phyloP scores from a whole-genome alignment of 108 stramenopile species.

The Conticribra guillardii region DNA sequence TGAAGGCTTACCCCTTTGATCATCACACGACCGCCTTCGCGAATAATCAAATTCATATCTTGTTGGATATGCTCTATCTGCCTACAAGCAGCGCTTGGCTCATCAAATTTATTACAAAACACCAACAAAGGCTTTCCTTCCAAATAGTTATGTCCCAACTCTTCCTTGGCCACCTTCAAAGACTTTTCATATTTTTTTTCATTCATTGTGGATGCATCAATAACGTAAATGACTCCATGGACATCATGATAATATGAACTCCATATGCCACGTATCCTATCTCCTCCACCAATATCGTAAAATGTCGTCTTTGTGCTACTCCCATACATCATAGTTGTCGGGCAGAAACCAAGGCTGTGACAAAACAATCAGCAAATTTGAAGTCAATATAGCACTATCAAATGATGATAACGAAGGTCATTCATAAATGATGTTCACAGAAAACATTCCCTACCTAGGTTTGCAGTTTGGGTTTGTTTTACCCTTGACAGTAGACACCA shows the following conservation, averaged over 20 bases:
- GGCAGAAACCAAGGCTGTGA: constrained; percentile 42
- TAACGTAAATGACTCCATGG: constrained; percentile 40
- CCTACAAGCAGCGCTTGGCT: neutral
- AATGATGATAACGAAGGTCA: too few species aligned
- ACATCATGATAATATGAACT: constrained; percentile 39
- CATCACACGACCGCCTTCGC: neutral
- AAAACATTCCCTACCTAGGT: constrained; percentile 9
- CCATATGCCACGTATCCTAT: constrained; percentile 43
- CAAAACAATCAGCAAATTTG: too few species aligned
- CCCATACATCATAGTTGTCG: constrained; percentile 19
- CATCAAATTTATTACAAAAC: constrained; percentile 36
- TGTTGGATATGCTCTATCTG: neutral
- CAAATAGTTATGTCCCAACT: constrained; percentile 12
- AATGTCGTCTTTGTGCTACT: constrained; percentile 11
- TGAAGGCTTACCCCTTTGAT: neutral
- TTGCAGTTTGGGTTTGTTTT: constrained; percentile 28
- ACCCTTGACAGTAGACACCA: constrained; percentile 31
- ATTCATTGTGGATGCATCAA: constrained; percentile 14
- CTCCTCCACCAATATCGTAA: constrained; percentile 45
- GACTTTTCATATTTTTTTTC: neutral
- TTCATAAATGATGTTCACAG: too few species aligned
- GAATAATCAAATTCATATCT: neutral
- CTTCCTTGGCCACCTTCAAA: constrained; percentile 1
- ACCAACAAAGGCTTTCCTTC: constrained; percentile 33
- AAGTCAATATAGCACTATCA: too few species aligned